Base-by-base conservation (phyloP, 768 basidiomycete genomes). In the Chalciporus pseudorubinellus region DNA sequence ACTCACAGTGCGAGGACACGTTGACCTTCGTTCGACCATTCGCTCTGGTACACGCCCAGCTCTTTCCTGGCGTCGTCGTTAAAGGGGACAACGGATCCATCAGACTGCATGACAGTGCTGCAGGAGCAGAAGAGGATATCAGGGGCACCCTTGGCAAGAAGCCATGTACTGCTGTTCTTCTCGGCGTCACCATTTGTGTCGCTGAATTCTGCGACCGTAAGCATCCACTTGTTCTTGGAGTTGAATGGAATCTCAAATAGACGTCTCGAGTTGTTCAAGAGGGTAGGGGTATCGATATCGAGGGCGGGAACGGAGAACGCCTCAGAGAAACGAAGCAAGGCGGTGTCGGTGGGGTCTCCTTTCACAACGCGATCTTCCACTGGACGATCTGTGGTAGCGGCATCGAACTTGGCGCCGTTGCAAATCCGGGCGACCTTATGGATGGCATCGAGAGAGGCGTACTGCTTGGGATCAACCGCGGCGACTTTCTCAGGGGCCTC, bases 141-240 rank as follows among this genome's bases (percentile, higher is more conserved):
- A 0, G 83, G 83, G 1, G 81, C 83, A n/a, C 82, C 82, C 62
- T 84, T 83, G 61, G 75, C 73, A 44, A 77, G 67, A 50, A 83
- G 64, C 63, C 75, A 65, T 0, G 52, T 59, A 26, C 6, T 57
- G 6, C 36, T 39, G 41, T 57, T 50, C 48, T 58, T 44, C 39
- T 33, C 39, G n/a, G 53, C 44, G 2, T 57, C 41, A 20, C 53
- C 43, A 12, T 56, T 36, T 46, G 54, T 9, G 56, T 57, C 40
- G 57, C 59, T 52, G 34, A 68, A 33, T 13, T 64, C 46, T 1
- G 72, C 57, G 46, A 79, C 67, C 45, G 74, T 78, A 43, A 82
- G 70, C 77, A 82, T 82, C 74, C 74, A 83, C 61, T 83, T 84
- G 57, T 80, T 79, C 58, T 74, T 74, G 11, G 78, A 81, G 44